phyloP scores from a whole-genome alignment of 2,329 filamentous ascomycete genomes.

The Cladobotryum protrusum region DNA sequence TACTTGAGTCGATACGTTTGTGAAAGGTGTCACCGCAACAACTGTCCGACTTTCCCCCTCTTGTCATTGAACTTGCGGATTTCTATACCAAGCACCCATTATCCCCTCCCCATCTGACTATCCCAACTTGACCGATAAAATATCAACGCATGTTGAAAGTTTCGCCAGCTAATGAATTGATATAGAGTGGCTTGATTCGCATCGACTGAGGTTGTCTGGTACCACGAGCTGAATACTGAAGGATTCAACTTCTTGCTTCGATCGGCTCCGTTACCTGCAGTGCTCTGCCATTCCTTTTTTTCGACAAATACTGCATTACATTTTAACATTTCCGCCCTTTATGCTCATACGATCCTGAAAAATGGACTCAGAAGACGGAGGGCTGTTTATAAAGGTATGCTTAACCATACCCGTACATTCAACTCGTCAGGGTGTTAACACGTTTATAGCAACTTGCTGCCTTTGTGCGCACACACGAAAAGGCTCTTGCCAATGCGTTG shows the following conservation, averaged over 20 bases:
- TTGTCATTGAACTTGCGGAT: no score
- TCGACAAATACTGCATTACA: no score
- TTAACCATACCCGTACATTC: not conserved
- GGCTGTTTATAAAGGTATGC: slow-evolving; percentile 78
- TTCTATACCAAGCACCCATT: not conserved
- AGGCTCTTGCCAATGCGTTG: slow-evolving; percentile 90
- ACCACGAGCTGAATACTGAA: not conserved
- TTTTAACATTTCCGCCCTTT: not conserved
- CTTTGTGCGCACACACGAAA: slow-evolving; percentile 96
- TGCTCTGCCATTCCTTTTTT: slow-evolving; percentile 6
- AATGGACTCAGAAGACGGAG: slow-evolving; percentile 87
- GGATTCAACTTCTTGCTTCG: not conserved
- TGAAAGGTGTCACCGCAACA: not conserved
- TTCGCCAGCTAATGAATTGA: slow-evolving; percentile 5
- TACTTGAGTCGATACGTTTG: not conserved
- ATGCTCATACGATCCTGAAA: slow-evolving; percentile 19
- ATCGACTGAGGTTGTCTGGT: not conserved
- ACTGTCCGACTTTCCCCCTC: not conserved
- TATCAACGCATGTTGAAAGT: not conserved
- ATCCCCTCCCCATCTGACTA: not conserved
- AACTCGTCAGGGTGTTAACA: slow-evolving; percentile 10
- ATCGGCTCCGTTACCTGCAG: not conserved
- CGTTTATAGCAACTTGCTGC: slow-evolving; percentile 75
- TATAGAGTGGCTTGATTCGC: slow-evolving; percentile 2
- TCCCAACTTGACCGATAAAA: not conserved